These are phyloP conservation scores for Penicillium roqueforti DNA, from an alignment of 495 filamentous ascomycete genomes.

Conservation along the genomic window DNA sequence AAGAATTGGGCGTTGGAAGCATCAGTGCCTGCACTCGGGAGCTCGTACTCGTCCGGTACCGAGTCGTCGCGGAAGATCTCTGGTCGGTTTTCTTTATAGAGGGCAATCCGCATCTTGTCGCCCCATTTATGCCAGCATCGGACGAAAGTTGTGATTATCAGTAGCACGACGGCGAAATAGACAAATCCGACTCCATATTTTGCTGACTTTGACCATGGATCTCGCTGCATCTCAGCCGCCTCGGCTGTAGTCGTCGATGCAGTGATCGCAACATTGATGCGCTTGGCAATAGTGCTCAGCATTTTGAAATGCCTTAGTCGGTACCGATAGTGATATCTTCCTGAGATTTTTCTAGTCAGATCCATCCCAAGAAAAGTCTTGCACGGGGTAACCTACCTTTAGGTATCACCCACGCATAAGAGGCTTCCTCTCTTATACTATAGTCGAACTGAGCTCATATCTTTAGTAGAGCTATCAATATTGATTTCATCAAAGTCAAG, in stretches of 20 bases:
- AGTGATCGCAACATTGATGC: constrained; percentile 68
- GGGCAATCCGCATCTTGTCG: constrained; percentile 79
- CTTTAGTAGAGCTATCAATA: constrained; percentile 1
- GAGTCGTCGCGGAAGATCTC: constrained; percentile 48
- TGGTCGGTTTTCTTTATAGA: constrained; percentile 69
- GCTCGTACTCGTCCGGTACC: constrained; percentile 63
- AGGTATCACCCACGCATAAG: not conserved
- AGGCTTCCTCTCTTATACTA: constrained; percentile 6
- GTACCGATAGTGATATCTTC: not conserved
- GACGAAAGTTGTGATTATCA: constrained; percentile 58
- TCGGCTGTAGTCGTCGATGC: constrained; percentile 65
- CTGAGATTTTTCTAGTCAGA: not conserved
- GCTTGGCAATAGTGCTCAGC: constrained; percentile 46
- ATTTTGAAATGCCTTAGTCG: constrained; percentile 3
- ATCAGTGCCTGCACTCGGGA: constrained; percentile 64
- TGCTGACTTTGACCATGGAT: constrained; percentile 74
- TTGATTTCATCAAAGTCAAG: constrained; percentile 1
- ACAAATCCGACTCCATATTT: constrained; percentile 88
- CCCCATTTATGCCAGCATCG: constrained; percentile 81
- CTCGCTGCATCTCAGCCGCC: constrained; percentile 67
- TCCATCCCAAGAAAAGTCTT: not conserved
- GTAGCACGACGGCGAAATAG: constrained; percentile 72
- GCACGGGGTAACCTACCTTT: not conserved
- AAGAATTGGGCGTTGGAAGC: constrained; percentile 68
- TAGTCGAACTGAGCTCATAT: constrained; percentile 12